Base-by-base conservation (phyloP, 495 filamentous ascomycete genomes). In the Glarea lozoyensis region DNA sequence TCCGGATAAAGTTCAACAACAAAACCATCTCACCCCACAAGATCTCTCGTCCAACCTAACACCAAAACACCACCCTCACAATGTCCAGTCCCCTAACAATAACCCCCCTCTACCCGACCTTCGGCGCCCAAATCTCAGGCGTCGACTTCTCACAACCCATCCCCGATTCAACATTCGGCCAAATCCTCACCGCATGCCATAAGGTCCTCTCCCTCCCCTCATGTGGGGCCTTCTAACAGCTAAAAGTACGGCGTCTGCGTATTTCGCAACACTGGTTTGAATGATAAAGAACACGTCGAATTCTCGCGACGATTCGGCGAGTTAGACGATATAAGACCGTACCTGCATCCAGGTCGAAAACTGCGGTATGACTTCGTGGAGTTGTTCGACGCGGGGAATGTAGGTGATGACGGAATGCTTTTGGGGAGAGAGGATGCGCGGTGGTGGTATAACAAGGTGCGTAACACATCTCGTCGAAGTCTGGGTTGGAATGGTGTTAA, bases 361-460 rank as follows among this genome's bases (percentile, higher is more conserved):
- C 58, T 65, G 18, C 69, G 75, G 13, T 67, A 72, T 37, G 60
- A 49, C 1, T 61, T 70, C 45, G 57, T 63, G 19, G 67, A 75
- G 46, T 62, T 80, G 4, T 78, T 79, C 57, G 76, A 81, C 53
- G 76, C 72, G 2, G 61, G 71, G 36, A 79, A 79, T 58, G 59
- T 79, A 18, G 66, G 70, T 44, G 53, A 59, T 3, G 56, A 66
- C 10, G 60, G 58, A 19, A 40, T 53, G 0, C 53, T 71, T 19
- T 52, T 73, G n/a, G 56, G 64, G 22, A 60, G 61, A 2, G 50
- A 66, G 22, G 63, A 60, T 20, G 46, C 53, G 3, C 58, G 67
- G 11, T 59, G 60, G 19, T 66, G 68, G 50, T 55, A 54, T 20
- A 67, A 66, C 33, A 49, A 49, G 33, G 46, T 49, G 22, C 27